phyloP scores from a whole-genome alignment of 805 yeast genomes.

The Candida pini region DNA sequence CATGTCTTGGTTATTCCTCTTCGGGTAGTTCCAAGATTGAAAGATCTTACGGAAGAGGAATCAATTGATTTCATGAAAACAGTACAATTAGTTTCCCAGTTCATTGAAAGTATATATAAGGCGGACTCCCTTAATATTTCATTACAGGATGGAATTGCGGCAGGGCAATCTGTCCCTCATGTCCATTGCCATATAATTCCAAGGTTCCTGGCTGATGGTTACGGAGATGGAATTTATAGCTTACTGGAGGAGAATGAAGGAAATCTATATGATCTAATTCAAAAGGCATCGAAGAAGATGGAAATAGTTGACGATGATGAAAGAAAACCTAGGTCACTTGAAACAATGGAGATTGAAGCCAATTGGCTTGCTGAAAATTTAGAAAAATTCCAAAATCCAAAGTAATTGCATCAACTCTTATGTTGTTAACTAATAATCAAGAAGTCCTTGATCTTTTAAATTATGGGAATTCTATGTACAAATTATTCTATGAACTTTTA shows the following conservation, averaged over 20 bases:
- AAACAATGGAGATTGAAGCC: conserved; percentile 74
- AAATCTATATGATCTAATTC: conserved; percentile 35
- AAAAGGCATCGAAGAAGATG: conserved; percentile 20
- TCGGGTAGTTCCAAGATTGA: conserved; percentile 59
- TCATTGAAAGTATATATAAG: conserved; percentile 59
- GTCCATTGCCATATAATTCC: conserved; percentile 94
- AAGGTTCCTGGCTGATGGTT: conserved; percentile 52
- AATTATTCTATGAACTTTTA: no score
- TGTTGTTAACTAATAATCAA: no score
- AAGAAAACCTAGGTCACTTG: conserved; percentile 51
- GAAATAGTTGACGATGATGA: conserved; percentile 42
- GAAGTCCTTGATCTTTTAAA: no score
- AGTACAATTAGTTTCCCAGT: conserved; percentile 62
- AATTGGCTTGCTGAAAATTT: conserved; percentile 40
- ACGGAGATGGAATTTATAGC: conserved; percentile 71
- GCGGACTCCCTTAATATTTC: conserved; percentile 88
- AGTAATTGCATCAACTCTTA: no score
- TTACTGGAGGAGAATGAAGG: conserved; percentile 53
- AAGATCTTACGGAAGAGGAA: conserved; percentile 70
- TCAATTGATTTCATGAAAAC: conserved; percentile 71
- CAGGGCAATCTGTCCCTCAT: conserved; percentile 96
- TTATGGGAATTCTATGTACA: no score
- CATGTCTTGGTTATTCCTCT: conserved; percentile 86
- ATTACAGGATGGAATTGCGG: conserved; percentile 93
- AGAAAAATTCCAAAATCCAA: conserved; percentile 28